Conservation (phyloP, 495 filamentous ascomycete genomes). For the Copromyces sp. region DNA sequence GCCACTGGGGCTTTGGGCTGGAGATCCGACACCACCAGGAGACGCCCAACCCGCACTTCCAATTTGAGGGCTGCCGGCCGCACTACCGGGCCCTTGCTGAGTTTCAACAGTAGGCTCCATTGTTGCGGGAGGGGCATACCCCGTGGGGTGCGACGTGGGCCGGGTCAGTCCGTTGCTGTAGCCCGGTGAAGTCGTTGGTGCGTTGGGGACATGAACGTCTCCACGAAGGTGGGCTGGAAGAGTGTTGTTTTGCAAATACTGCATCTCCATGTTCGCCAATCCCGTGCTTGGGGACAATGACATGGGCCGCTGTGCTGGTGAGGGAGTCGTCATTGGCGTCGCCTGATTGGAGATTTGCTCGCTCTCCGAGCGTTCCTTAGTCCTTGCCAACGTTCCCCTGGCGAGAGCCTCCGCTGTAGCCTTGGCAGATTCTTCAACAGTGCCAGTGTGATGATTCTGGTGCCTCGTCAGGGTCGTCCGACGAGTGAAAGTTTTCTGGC, state of each 20-base stretch:
- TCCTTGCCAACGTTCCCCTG: slow-evolving; percentile 43
- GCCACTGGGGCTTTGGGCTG: slow-evolving; percentile 45
- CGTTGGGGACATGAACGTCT: slow-evolving; percentile 60
- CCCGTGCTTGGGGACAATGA: slow-evolving; percentile 74
- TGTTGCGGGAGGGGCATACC: slow-evolving; percentile 72
- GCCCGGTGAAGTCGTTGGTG: slow-evolving; percentile 51
- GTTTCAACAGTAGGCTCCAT: slow-evolving; percentile 80
- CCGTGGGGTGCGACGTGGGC: slow-evolving; percentile 65
- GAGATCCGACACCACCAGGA: slow-evolving; percentile 56
- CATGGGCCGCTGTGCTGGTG: slow-evolving; percentile 63
- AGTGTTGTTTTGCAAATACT: slow-evolving; percentile 58
- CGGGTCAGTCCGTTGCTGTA: slow-evolving; percentile 45
- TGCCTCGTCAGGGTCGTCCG: slow-evolving; percentile 91
- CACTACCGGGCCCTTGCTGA: slow-evolving; percentile 57
- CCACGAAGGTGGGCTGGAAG: slow-evolving; percentile 78
- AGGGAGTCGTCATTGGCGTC: slow-evolving; percentile 80
- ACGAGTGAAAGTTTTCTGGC: slow-evolving; percentile 96
- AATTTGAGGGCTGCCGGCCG: slow-evolving; percentile 63
- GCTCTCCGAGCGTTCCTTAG: slow-evolving; percentile 54
- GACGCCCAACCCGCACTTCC: slow-evolving; percentile 64
- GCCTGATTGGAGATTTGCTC: slow-evolving; percentile 69
- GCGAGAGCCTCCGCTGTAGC: slow-evolving; percentile 63
- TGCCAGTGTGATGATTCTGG: slow-evolving; percentile 92
- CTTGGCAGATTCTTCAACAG: slow-evolving; percentile 83
- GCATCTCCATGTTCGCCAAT: slow-evolving; percentile 63